Percentiles rank a stretch among this genome's conserved stretches.
Conservation (phyloP, 2,329 filamentous ascomycete genomes). For the Neophaeococcomyces aloes region DNA sequence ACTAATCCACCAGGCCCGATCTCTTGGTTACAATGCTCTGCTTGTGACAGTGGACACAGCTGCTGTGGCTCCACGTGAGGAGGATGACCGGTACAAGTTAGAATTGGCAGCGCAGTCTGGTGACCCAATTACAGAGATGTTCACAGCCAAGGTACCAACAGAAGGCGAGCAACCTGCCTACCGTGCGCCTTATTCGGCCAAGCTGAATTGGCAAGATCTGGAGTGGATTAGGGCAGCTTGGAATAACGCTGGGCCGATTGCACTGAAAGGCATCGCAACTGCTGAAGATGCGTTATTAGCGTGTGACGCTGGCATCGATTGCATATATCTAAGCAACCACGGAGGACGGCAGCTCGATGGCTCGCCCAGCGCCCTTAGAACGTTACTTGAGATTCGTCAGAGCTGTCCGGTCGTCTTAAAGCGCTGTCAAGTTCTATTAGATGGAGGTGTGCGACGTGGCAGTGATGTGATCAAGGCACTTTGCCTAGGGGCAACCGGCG, state of each 20-base stretch:
- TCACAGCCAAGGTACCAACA: constrained; percentile 26
- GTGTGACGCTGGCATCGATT: constrained; percentile 36
- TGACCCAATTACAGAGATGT: constrained; percentile 39
- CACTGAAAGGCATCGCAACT: constrained; percentile 47
- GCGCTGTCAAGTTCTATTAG: constrained; percentile 41
- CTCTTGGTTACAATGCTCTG: constrained; percentile 73
- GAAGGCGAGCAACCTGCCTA: constrained; percentile 69
- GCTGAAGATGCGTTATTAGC: constrained; percentile 45
- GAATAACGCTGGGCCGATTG: constrained; percentile 51
- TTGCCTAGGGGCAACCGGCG: constrained; percentile 42
- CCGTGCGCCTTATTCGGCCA: constrained; percentile 71
- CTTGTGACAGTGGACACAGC: constrained; percentile 92
- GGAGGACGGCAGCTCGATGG: constrained; percentile 44
- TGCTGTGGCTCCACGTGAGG: constrained; percentile 79
- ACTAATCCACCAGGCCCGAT: constrained; percentile 60
- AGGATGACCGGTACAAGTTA: constrained; percentile 62
- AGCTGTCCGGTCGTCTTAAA: constrained; percentile 30
- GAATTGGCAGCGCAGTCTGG: constrained; percentile 45
- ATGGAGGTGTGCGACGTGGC: constrained; percentile 43
- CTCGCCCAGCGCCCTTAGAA: constrained; percentile 40
- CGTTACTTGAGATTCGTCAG: constrained; percentile 51
- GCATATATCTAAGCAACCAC: constrained; percentile 48
- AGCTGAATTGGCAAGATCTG: constrained; percentile 76
- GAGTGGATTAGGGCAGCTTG: constrained; percentile 78
- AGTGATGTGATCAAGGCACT: constrained; percentile 47